Evolutionary conservation across 257 asterid species (phyloP).

Genomic region (Solanum sejunctum): DNA sequence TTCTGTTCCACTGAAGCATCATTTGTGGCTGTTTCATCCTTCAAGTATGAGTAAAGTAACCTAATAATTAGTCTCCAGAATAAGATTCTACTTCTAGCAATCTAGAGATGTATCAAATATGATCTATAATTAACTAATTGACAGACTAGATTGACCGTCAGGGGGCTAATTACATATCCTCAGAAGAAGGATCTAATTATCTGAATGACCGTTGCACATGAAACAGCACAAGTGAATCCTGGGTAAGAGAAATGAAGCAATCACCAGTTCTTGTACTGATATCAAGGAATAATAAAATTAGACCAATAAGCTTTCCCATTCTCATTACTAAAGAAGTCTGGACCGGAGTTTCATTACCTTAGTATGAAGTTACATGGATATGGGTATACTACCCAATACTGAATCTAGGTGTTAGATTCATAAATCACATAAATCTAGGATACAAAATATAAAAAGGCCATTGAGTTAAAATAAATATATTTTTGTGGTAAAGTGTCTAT

Average conservation of each 20-base stretch:
- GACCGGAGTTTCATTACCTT: not conserved
- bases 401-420: not conserved
- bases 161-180: not conserved
- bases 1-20: slow-evolving; percentile 30
- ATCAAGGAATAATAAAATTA: not conserved
- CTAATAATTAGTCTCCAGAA: not conserved
- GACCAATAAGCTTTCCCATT: not conserved
- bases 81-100: not conserved
- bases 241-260: not conserved
- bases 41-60: slow-evolving; percentile 9
- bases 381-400: not conserved
- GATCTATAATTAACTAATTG: not conserved
- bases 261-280: not conserved
- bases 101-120: not conserved
- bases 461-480: not conserved
- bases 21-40: slow-evolving; percentile 37
- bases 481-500: not conserved
- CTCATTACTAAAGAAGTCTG: not conserved
- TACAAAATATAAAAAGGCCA: not conserved
- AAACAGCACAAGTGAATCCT: not conserved
- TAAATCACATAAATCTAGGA: not conserved
- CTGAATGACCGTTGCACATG: not conserved
- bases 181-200: not conserved
- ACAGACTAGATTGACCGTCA: not conserved
- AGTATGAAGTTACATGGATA: not conserved